Evolutionary conservation across 2,329 filamentous ascomycete genomes (phyloP).

Genomic region (Arthrobotrys iridis): DNA sequence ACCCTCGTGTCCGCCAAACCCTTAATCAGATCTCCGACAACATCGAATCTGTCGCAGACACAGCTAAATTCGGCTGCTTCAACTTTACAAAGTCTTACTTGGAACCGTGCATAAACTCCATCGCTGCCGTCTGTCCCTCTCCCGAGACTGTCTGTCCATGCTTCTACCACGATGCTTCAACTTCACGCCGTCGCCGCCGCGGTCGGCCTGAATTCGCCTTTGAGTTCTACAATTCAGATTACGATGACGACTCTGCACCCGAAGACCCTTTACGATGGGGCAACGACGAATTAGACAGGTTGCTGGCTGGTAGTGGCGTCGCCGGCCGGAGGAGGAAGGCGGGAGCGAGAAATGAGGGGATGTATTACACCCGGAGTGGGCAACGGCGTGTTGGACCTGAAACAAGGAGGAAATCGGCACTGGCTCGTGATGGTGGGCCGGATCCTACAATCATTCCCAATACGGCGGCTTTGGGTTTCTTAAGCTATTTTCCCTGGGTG

Average conservation of each 20-base stretch:
- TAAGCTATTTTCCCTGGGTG: constrained; percentile 71
- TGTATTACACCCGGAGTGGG: constrained; percentile 59
- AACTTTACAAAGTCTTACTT: constrained; percentile 72
- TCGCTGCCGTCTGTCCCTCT: constrained; percentile 67
- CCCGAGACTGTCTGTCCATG: constrained; percentile 68
- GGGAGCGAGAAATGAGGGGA: constrained; percentile 55
- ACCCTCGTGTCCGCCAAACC: constrained; percentile 72
- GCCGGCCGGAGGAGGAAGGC: constrained; percentile 59
- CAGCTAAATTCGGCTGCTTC: constrained; percentile 72
- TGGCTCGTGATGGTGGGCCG: constrained; percentile 65
- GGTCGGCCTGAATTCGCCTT: constrained; percentile 71
- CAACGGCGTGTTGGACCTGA: constrained; percentile 67
- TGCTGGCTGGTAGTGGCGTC: constrained; percentile 67
- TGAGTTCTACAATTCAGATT: constrained; percentile 73
- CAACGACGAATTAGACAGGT: constrained; percentile 71
- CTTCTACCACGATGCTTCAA: constrained; percentile 66
- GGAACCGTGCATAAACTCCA: constrained; percentile 68
- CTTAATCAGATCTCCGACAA: constrained; percentile 74
- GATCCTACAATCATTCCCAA: constrained; percentile 72
- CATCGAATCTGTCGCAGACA: constrained; percentile 74
- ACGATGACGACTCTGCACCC: constrained; percentile 64
- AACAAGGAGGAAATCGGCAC: constrained; percentile 67
- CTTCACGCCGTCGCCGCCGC: constrained; percentile 64
- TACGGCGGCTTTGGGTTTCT: constrained; percentile 71
- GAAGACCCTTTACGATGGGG: constrained; percentile 69